Base-by-base conservation (phyloP, 192 early-diverging fungal species). In the Jimgerdemannia lactiflua region DNA sequence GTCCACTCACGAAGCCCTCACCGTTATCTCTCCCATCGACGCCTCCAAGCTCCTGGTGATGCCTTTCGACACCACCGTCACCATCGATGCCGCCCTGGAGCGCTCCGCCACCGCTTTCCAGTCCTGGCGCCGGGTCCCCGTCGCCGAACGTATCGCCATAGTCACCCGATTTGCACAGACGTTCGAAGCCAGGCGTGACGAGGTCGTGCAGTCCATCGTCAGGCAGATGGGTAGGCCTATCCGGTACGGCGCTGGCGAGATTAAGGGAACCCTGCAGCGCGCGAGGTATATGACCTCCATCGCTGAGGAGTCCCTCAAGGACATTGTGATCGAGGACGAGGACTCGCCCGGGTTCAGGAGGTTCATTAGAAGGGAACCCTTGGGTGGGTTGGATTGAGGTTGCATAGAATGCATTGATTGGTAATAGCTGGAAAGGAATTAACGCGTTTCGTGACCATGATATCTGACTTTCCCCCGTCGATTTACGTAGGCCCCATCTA, bases 181-280 rank as follows among this genome's bases (percentile, higher is more conserved):
- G 11, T 88, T 95, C 78, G 84, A 87, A 2, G 73, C 79, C 3
- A 85, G 89, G 19, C 79, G 84, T 44, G 92, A 91, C 63, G 82
- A 82, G 4, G 75, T 93, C 7, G 85, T 85, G 29, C 72, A 77
- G 29, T 87, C 88, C 42, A 79, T 95, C 63, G 79, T 91, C 0
- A 78, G 76, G 42, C 88, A 92, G 54, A 94, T 95, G 87, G 94
- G 92, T 19, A 79, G 93, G 63, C 94, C 94, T 9, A 71, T 88
- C 29, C 75, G 82, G 17, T 93, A 92, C 65, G 86, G 79, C 39
- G 81, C 73, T 4, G 90, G 91, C n/a, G 94, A 95, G 75, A 82
- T 95, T 68, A 86, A 87, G 72, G 94, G 92, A 11, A 88, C 92
- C 17, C 78, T 90, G 40, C 86, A 91, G 29, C 88, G 94, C 39